Conservation (phyloP, 1,284 basidiomycete genomes). For the Gomphus bonarii region DNA sequence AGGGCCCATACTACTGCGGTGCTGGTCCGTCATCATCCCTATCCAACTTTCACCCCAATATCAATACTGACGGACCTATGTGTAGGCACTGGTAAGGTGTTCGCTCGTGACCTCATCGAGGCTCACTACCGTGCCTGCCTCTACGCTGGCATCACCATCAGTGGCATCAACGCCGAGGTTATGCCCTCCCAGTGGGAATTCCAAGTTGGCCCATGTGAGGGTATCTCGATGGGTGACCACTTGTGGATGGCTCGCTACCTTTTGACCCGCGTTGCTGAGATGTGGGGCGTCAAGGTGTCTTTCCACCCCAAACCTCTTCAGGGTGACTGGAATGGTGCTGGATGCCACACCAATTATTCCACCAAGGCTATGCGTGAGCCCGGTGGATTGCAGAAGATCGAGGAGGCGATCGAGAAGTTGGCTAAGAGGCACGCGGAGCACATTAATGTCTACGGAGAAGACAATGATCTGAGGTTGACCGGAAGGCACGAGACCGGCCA, state of each 20-base stretch:
- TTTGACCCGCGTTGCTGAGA: constrained; percentile 88
- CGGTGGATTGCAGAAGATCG: constrained; percentile 91
- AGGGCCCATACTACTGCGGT: constrained; percentile 99
- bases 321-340: constrained; percentile 99
- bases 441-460: constrained; percentile 95
- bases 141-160: constrained; percentile 96
- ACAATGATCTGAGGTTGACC: constrained; percentile 90
- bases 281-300: constrained; percentile 96
- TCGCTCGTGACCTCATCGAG: constrained; percentile 97
- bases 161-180: constrained; percentile 99
- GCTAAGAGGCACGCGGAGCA: constrained; percentile 79
- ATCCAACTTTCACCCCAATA: constrained; percentile 7
- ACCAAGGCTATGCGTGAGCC: constrained; percentile 88
- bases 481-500: constrained; percentile 96
- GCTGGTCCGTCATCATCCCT: constrained; percentile 56
- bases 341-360: constrained; percentile 92
- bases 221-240: constrained; percentile 98
- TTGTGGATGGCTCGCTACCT: constrained; percentile 96
- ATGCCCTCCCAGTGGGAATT: constrained; percentile 99
- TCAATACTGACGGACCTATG: background rate
- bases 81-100: constrained; percentile 88
- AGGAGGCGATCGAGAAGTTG: constrained; percentile 89
- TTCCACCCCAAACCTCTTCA: constrained; percentile 99
- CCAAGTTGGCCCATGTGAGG: constrained; percentile 97
- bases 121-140: constrained; percentile 98